Conservation (phyloP, 129 eudicot species). For the Mikania micrantha region DNA sequence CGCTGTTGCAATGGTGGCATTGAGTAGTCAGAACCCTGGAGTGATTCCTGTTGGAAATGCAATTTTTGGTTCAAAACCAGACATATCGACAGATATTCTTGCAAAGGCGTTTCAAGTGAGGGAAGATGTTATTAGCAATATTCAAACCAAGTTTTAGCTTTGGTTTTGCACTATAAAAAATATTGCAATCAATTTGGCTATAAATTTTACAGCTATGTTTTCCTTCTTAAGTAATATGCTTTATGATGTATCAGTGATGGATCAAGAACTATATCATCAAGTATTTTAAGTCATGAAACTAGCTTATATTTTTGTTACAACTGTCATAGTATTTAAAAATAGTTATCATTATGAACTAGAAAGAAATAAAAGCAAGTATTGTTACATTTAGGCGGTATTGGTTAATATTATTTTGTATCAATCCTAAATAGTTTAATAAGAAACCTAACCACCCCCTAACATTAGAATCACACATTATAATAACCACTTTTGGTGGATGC, state of each 20-base stretch:
- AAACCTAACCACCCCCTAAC: neutral
- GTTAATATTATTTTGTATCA: too few species aligned
- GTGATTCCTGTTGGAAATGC: constrained; percentile 22
- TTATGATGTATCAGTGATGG: neutral
- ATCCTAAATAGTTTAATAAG: neutral
- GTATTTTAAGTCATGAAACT: neutral
- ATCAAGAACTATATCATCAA: neutral
- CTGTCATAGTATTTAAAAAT: too few species aligned
- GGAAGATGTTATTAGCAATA: constrained; percentile 15
- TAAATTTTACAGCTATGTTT: neutral
- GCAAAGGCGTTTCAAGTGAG: constrained; percentile 30
- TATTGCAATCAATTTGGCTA: neutral
- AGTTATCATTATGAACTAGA: too few species aligned
- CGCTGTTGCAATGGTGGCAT: constrained; percentile 29
- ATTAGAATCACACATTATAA: neutral
- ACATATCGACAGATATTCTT: constrained; percentile 28
- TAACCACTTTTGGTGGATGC: constrained; percentile 20
- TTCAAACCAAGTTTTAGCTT: constrained; percentile 25
- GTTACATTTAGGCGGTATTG: neutral
- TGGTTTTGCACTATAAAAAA: neutral
- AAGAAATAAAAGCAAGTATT: too few species aligned
- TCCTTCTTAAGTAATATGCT: neutral
- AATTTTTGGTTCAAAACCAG: constrained; percentile 35
- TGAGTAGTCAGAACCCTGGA: constrained; percentile 38
- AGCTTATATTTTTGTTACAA: neutral